A percentile compares a stretch with the other conserved stretches of the same genome.
Conservation (phyloP, 495 filamentous ascomycete species). For the Penicillium psychrofluorescens region DNA sequence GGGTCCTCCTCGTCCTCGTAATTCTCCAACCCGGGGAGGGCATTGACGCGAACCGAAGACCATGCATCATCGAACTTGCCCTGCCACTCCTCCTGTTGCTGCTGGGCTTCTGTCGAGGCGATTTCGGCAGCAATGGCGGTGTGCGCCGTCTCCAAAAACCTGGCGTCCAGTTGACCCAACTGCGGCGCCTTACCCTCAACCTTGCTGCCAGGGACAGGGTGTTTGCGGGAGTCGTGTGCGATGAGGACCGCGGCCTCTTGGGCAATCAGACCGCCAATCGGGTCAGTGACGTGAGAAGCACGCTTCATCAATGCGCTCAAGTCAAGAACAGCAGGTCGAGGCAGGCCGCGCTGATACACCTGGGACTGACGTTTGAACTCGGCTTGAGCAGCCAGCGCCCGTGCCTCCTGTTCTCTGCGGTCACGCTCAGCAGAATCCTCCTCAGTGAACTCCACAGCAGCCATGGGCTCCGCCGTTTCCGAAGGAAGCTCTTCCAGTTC, state of each 20-base stretch:
- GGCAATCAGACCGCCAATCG: slow-evolving; percentile 56
- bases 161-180: slow-evolving; percentile 64
- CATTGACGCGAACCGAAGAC: slow-evolving; percentile 52
- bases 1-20: slow-evolving; percentile 60
- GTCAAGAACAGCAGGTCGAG: slow-evolving; percentile 70
- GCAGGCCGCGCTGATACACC: slow-evolving; percentile 77
- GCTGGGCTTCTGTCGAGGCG: slow-evolving; percentile 32
- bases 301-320: slow-evolving; percentile 57
- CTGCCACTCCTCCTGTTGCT: slow-evolving; percentile 46
- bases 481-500: slow-evolving; percentile 83
- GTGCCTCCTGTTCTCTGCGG: slow-evolving; percentile 57
- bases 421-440: slow-evolving; percentile 86
- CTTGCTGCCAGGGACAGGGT: slow-evolving; percentile 58
- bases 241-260: slow-evolving; percentile 72
- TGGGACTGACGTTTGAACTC: slow-evolving; percentile 83
- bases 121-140: slow-evolving; percentile 70
- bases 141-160: slow-evolving; percentile 62
- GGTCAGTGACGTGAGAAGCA: slow-evolving; percentile 45
- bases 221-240: slow-evolving; percentile 70
- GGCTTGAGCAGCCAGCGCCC: slow-evolving; percentile 62
- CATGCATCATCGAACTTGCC: slow-evolving; percentile 58
- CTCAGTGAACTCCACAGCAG: slow-evolving; percentile 47
- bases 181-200: slow-evolving; percentile 52
- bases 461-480: slow-evolving; percentile 59
- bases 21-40: slow-evolving; percentile 67